Evolutionary conservation across 768 basidiomycete genomes (phyloP), one percentile per base, ranked within the genome.

Genomic region (Nidula microcarpa): DNA sequence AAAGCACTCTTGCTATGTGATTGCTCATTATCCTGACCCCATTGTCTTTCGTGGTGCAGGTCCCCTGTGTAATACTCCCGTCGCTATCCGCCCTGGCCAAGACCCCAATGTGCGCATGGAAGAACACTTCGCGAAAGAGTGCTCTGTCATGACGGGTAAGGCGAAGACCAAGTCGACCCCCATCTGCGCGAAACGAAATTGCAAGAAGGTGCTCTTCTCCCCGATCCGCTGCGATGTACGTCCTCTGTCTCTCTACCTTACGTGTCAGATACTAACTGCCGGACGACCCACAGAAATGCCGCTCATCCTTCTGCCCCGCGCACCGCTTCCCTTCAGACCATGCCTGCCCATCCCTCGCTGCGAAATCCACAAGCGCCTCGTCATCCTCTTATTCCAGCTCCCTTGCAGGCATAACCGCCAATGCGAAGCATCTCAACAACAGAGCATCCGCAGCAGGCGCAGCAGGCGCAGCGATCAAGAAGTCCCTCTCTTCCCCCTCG

Each of bases 31-130:
- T 11, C 13, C 16, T 32, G 14, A 10, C 8, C 48, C 14, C 18
- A 51, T 51, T 39, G n/a, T 17, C 6, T 39, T 33, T 30, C 33
- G 11, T 32, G 13, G n/a, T 17, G 33, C 53, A 87, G 89, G 89
- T 60, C 91, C 91, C 3, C 68, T 94, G 23, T 94, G 92, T 71
- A 84, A 82, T 56, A 77, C 69, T 2, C 89, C 89, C 0, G 82
- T 94, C 8, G 82, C 89, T 2, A 80, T 92, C 48, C 82, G 81
- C n/a, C 82, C 77, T 0, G 86, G 87, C 30, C 83, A 89, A 64
- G 88, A 94, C 60, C 89, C 91, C 9, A 94, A 94, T 59, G 68
- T 82, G 41, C 80, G 84, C 47, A 91, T 94, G 87, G 90, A 93
- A 59, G 69, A 72, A 0, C 91, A 94, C 64, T 78, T 94, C 57